Base-by-base conservation (phyloP, 2,329 filamentous ascomycete species). In the Sporothrix inflata region DNA sequence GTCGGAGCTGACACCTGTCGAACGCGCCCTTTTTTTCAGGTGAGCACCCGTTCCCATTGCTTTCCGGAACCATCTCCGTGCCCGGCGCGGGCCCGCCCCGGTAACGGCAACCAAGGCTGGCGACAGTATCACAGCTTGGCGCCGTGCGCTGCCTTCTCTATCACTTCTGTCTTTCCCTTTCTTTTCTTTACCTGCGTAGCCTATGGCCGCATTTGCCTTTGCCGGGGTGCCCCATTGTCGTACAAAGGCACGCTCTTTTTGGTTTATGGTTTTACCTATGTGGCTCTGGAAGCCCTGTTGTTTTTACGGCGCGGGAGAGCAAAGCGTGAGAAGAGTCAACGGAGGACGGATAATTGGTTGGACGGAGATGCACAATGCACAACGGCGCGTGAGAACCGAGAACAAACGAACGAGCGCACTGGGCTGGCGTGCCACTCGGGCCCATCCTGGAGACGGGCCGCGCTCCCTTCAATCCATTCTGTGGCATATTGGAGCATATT, bases 401-500 rank as follows among this genome's bases (percentile, higher is more conserved):
- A 51, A 21, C 27, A 49, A 38, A 51, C 45, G 19, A 53, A 42
- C 66, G 21, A 30, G 34, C 14, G 14, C 49, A 16, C 1, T 55
- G n/a, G n/a, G n/a, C 49, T 55, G n/a, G 34, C 45, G 66, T 45
- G 21, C 49, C 66, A 30, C 49, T 42, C 30, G 9, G 53, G 40
- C 24, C 45, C 45, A 8, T 67, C 45, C 19, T 49, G 19, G 30
- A 38, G 27, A 49, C 65, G 19, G 27, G 9, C 63, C 42, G 45
- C 27, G 19, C 30, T 51, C 42, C 42, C 16, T 49, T 24, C 5
- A 51, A 67, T 40, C 24, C 63, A 34, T 38, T 51, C 30, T 67
- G 65, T 67, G 65, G 65, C 19, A 40, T 53, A 66, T 51, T 67
- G 65, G 27, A 14, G n/a, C 34, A 30, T 24, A 68, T 55, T 30